Base-by-base conservation (phyloP, 2,329 filamentous ascomycete genomes). In the Coniochaeta hoffmannii region DNA sequence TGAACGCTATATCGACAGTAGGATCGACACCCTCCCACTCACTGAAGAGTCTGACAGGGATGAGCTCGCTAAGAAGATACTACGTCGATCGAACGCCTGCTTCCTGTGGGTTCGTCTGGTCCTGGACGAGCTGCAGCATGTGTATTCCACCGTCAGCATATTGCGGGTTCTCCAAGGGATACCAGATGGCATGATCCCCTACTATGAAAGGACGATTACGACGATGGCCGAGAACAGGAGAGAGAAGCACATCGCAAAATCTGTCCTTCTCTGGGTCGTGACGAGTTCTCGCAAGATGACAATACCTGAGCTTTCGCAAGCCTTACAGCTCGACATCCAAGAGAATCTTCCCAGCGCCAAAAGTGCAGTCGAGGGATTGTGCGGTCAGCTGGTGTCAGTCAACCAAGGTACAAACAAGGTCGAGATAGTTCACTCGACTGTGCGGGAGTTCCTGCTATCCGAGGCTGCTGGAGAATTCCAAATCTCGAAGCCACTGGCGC, bases 61-160 rank as follows among this genome's bases (percentile, higher is more conserved):
- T 34, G 57, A 60, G 8, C 53, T 69, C 3, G 50, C 56, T 10
- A 44, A 52, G 5, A 57, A 55, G 15, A 61, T 70, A 30, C 36
- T 69, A 2, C 19, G 15, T 9, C 66, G 64, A 51, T 66, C 68
- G 4, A 58, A 59, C 24, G 66, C 61, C 5, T 69, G 58, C 30
- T 71, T 71, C 50, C 55, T 71, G 0, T 71, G 69, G 69, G 62
- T 64, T 2, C 31, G 53, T 10, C 56, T 71, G 3, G 69, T 70
- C 2, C 8, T 71, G 19, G 62, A 67, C 26, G 63, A 69, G 46
- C 58, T 72, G n/a, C n/a, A 62, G 28, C 49, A 61, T 4, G 61
- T 63, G 1, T 64, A 64, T 34, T 58, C 60, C 1, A 46, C 60
- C 2, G 60, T 66, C 28, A 63, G 61, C 6, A 64, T 68, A 17